Evolutionary conservation across 148 eudicot genomes (phyloP).

Genomic region (Persicaria tinctoria): DNA sequence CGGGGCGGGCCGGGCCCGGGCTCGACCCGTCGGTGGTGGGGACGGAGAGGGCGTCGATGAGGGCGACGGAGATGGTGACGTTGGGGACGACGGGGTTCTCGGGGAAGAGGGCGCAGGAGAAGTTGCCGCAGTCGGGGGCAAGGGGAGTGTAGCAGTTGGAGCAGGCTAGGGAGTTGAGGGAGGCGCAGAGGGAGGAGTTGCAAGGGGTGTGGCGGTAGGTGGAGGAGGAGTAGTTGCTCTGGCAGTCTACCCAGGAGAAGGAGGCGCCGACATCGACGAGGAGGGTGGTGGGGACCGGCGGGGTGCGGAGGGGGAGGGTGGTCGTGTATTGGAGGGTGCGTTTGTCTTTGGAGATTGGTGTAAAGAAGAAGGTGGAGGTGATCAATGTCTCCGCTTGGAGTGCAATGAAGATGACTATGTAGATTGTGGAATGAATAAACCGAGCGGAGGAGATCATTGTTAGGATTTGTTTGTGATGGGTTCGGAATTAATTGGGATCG

Average conservation of each 20-base stretch:
- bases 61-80: conserved; percentile 11
- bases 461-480: no score
- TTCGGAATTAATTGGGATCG: no score
- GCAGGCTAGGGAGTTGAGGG: conserved; percentile 18
- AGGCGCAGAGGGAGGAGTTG: conserved; percentile 26
- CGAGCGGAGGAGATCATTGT: no score
- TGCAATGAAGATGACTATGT: background rate
- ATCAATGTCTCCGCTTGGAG: background rate
- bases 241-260: conserved; percentile 29
- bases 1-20: conserved; percentile 9
- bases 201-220: conserved; percentile 22
- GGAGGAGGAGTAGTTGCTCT: conserved; percentile 18
- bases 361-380: conserved; percentile 12
- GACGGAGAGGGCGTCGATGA: conserved; percentile 20
- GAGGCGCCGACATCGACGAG: conserved; percentile 28
- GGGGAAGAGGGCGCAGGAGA: conserved; percentile 18
- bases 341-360: conserved; percentile 27
- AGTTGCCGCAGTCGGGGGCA: conserved; percentile 17
- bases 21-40: conserved; percentile 14
- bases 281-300: conserved; percentile 19
- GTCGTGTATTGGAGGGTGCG: conserved; percentile 18
- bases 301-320: conserved; percentile 23
- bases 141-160: conserved; percentile 19
- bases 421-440: no score
- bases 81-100: conserved; percentile 16